Conservation (phyloP, 2,329 filamentous ascomycete genomes). For the Parascedosporium putredinis region DNA sequence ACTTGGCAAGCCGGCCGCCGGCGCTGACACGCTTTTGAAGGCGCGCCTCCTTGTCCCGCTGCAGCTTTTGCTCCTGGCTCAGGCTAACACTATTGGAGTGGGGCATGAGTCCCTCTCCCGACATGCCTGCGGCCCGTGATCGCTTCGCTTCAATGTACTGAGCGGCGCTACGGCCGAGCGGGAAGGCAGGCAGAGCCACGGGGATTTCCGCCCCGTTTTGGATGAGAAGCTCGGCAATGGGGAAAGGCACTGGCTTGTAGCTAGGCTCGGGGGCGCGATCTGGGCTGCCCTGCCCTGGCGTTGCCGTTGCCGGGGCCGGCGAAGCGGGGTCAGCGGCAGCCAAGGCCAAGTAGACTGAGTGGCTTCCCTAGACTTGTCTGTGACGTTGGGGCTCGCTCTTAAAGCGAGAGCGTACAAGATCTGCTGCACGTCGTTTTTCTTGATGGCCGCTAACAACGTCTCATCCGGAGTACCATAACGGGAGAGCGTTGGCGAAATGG, state of each 20-base stretch:
- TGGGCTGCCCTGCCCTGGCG: slow-evolving; percentile 30
- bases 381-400: slow-evolving; percentile 74
- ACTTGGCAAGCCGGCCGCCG: slow-evolving; percentile 60
- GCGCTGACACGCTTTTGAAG: slow-evolving; percentile 73
- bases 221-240: slow-evolving; percentile 79
- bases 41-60: slow-evolving; percentile 55
- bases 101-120: slow-evolving; percentile 35
- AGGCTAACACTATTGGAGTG: slow-evolving; percentile 28
- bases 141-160: slow-evolving; percentile 76
- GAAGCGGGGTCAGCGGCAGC: slow-evolving; percentile 85
- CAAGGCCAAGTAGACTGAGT: slow-evolving; percentile 81
- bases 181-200: slow-evolving; percentile 63
- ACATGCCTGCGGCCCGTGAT: slow-evolving; percentile 34
- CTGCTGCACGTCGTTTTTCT: slow-evolving; percentile 89
- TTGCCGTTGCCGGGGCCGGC: slow-evolving; percentile 44
- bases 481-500: slow-evolving; percentile 64
- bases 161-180: slow-evolving; percentile 69
- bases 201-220: slow-evolving; percentile 94
- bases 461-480: slow-evolving; percentile 74
- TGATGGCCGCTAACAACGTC: slow-evolving; percentile 81
- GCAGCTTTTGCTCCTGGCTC: slow-evolving; percentile 19
- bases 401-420: slow-evolving; percentile 86
- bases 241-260: slow-evolving; percentile 58
- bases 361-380: slow-evolving; percentile 83
- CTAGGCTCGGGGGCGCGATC: slow-evolving; percentile 28